Evolutionary conservation across 2,329 filamentous ascomycete genomes (phyloP).

Genomic region (Cyphellophora europaea): DNA sequence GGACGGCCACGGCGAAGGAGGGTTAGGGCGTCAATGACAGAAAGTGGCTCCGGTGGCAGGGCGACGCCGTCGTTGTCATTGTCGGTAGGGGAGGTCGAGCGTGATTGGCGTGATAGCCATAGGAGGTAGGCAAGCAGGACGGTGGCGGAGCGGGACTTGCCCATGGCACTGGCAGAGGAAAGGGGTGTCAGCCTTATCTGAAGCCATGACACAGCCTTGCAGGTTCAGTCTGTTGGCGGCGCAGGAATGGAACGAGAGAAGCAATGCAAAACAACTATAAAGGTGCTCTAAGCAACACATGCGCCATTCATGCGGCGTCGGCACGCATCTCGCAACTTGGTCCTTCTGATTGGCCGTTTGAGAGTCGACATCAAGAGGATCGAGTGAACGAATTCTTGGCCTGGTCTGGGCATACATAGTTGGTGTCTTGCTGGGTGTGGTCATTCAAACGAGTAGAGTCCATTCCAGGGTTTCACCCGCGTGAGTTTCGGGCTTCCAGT

Average conservation of each 20-base stretch:
- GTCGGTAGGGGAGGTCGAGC: constrained; percentile 1
- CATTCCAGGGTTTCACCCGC: too few species aligned
- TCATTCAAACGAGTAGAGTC: too few species aligned
- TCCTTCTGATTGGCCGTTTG: too few species aligned
- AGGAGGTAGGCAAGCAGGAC: constrained; percentile 79
- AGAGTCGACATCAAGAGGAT: too few species aligned
- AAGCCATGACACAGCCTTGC: constrained; percentile 10
- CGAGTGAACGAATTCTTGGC: too few species aligned
- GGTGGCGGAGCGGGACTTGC: constrained; percentile 85
- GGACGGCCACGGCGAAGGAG: constrained; percentile 62
- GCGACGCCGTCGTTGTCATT: constrained; percentile 28
- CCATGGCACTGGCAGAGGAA: constrained; percentile 81
- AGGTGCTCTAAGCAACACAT: too few species aligned
- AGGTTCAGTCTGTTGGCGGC: constrained; percentile 6
- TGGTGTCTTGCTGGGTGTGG: too few species aligned
- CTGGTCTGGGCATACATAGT: too few species aligned
- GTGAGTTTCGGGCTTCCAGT: too few species aligned
- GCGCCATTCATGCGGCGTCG: too few species aligned
- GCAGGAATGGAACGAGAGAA: constrained; percentile 2
- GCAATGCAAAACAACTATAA: constrained; percentile 1
- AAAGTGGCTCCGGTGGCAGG: constrained; percentile 42
- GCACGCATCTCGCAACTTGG: too few species aligned
- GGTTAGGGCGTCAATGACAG: constrained; percentile 46
- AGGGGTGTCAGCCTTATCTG: constrained; percentile 11
- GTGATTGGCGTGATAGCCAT: constrained; percentile 27